Evolutionary conservation across 148 eudicot genomes (phyloP).

Genomic region (Silene conica): DNA sequence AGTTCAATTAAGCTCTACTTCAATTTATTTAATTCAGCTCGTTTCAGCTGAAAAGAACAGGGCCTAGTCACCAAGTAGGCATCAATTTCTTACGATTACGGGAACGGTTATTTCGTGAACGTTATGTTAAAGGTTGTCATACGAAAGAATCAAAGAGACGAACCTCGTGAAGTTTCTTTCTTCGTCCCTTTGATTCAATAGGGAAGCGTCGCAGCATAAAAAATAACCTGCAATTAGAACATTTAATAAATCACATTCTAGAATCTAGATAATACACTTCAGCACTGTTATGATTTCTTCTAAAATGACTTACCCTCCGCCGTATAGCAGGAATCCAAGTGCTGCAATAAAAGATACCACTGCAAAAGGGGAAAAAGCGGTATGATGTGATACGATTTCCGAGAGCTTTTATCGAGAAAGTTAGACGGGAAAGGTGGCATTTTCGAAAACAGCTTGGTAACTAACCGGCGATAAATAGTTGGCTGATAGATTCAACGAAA

Average conservation of each 20-base stretch:
- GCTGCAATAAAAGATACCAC: constrained; percentile 54
- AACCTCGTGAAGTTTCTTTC: constrained; percentile 77
- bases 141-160: constrained; percentile 14
- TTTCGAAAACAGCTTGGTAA: background rate
- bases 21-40: too few species aligned
- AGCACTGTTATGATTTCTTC: background rate
- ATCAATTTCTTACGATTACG: too few species aligned
- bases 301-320: constrained; percentile 44
- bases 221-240: constrained; percentile 38
- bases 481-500: constrained; percentile 48
- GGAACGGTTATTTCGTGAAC: too few species aligned
- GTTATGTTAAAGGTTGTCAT: too few species aligned
- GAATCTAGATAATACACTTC: background rate
- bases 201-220: constrained; percentile 56
- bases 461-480: constrained; percentile 81
- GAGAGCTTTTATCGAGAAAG: background rate
- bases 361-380: constrained; percentile 22
- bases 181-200: constrained; percentile 62
- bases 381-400: background rate
- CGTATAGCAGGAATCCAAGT: constrained; percentile 49
- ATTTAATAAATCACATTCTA: background rate
- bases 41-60: too few species aligned
- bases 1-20: too few species aligned
- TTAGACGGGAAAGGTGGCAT: background rate
- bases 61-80: too few species aligned